A percentile compares a stretch with the other conserved stretches of the same genome.
Conservation (phyloP, 306 rosid species). For the Sicyos edulis region DNA sequence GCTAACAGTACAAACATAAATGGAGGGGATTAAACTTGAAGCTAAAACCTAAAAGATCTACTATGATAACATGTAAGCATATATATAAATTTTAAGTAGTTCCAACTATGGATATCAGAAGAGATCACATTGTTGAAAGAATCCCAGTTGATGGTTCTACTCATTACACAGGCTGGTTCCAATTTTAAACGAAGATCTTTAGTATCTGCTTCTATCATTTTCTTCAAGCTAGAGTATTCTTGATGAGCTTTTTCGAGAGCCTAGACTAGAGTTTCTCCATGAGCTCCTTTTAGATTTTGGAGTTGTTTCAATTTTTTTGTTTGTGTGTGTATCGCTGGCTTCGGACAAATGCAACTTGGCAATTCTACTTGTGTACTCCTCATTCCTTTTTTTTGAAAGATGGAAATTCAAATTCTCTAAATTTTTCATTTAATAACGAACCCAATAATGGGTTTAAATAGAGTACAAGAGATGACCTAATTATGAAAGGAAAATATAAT, state of each 20-base stretch:
- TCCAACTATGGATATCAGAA: background rate
- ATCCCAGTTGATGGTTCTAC: background rate
- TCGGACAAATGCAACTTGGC: too few relatives aligned
- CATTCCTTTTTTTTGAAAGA: too few relatives aligned
- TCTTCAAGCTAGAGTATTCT: slow-evolving; percentile 71
- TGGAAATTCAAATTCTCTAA: too few relatives aligned
- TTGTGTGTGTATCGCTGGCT: too few relatives aligned
- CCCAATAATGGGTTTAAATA: too few relatives aligned
- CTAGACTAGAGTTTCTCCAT: too few relatives aligned
- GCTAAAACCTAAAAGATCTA: background rate
- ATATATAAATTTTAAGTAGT: background rate
- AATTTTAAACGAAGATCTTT: slow-evolving; percentile 70
- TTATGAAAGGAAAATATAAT: too few relatives aligned
- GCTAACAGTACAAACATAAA: slow-evolving; percentile 8
- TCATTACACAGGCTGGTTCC: slow-evolving; percentile 72
- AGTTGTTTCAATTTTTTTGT: too few relatives aligned
- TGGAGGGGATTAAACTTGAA: background rate
- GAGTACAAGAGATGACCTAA: too few relatives aligned
- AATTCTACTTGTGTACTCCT: too few relatives aligned
- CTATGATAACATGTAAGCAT: background rate
- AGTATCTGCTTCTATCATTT: slow-evolving; percentile 79
- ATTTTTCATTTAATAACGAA: too few relatives aligned
- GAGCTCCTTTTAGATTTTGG: too few relatives aligned
- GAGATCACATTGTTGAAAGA: background rate
- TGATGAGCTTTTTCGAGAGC: slow-evolving; percentile 58